Evolutionary conservation across 2,329 filamentous ascomycete genomes (phyloP), one percentile per base, ranked within the genome.

Genomic region (Aquanectria penicillioides): DNA sequence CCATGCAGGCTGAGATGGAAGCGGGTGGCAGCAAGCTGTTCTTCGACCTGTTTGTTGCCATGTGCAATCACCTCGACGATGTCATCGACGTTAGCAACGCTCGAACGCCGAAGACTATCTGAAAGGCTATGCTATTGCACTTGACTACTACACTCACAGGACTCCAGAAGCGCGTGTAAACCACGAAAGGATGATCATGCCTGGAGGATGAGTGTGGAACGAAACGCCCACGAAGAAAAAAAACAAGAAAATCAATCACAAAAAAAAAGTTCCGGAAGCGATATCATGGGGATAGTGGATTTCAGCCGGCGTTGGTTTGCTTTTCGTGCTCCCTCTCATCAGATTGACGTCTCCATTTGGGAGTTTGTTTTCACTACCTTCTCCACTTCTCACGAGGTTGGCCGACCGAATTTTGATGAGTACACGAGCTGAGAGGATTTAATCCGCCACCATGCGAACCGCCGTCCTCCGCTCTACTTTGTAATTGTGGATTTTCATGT

Each of bases 1-100:
- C 94, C 79, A 97, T 97, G 93, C 94, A 97, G 86, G 90, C 91
- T 82, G 94, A 97, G 83, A 97, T 98, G 94, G 92, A 97, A 83
- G 88, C 88, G 78, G 93, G 94, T 77, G 93, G 81, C 73, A 85
- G 87, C 80, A 94, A 94, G 85, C 85, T 97, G 81, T 97, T 95
- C 86, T 98, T 98, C 82, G 94, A 97, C 85, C 84, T 98, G 79
- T 98, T 97, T 78, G 94, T 97, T 75, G 94, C 94, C 73, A 92
- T 97, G 90, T 97, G 93, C 85, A 97, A 97, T 81, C 94, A 97
- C 83, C 90, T 97, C 74, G 94, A 97, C 86, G 94, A 97, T 79
- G 88, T 97, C 80, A 90, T 92, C 80, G 93, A 95, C 76, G 88
- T 92, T 78, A 90, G 86, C 86, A 90, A 89, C 77, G 86, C 83